Evolutionary conservation across 768 basidiomycete species (phyloP), one percentile per base, ranked within the genome.

Genomic region (Strobilomyces dryophilus): DNA sequence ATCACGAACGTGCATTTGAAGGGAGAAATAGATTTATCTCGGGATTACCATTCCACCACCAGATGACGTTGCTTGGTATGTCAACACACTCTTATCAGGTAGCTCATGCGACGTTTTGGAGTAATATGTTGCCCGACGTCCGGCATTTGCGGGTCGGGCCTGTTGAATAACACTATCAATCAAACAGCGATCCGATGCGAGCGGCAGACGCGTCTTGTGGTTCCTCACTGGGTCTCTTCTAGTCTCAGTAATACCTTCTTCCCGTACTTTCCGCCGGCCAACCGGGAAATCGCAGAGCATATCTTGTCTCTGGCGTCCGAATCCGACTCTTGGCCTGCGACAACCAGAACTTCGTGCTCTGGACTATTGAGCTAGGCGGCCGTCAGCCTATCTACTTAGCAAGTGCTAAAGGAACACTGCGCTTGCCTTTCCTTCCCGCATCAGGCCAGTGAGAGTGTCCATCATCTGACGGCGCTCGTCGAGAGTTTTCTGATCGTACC

Each of bases 1-100:
- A 84, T 95, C 60, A 95, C 92, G 36, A 97, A 95, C 62, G 84
- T 87, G 4, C 93, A 95, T 74, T 71, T 94, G 67, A 89, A 82
- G 64, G 88, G 84, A 18, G 84, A 87, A 62, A 87, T 97, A 74
- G 93, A 95, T 70, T 70, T 95, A 46, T 84, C 85, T 42, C 81
- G 80, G 56, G 89, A 92, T 63, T 91, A 82, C 66, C 73, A 77
- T 46, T 59, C 65, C 5, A 7, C 56, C 24, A 43, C 27, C 36
- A 67, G 62, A 53, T 67, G 44, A 56, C 17, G 32, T 47, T 24
- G 24, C 24, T 24, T 4, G 9, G 27, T 17, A 12, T 34, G 34
- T 31, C 51, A 21, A 17, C 41, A 27, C 15, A 5, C 36, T 26
- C 35, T 24, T 40, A 10, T 21, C n/a, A 7, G 39, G 15, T 50